Conservation (phyloP, 805 yeast genomes). For the Starmerella apis region DNA sequence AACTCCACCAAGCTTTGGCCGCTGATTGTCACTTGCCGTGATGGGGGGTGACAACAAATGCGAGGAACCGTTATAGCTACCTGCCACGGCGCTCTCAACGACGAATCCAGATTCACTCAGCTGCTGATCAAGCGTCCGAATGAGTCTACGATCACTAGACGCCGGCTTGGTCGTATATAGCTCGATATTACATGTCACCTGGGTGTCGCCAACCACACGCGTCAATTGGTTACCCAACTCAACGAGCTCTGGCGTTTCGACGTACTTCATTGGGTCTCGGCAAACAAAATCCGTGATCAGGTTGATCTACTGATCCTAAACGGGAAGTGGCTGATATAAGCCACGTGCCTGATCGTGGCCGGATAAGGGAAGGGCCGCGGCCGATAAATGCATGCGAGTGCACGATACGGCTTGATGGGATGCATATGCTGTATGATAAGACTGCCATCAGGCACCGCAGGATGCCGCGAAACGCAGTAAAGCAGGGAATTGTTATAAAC, state of each 20-base stretch:
- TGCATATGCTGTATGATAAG: conserved; percentile 8
- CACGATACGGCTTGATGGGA: conserved; percentile 1
- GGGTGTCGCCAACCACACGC: conserved; percentile 65
- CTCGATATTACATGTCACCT: conserved; percentile 81
- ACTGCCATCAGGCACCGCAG: conserved; percentile 1
- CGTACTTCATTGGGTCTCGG: conserved; percentile 44
- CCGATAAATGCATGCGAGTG: neutral
- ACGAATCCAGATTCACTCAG: conserved; percentile 36
- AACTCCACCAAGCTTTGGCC: conserved; percentile 11
- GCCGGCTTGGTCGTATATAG: conserved; percentile 90
- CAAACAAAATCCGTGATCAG: neutral
- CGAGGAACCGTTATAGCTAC: conserved; percentile 11
- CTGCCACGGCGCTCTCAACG: conserved; percentile 11
- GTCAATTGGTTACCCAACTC: conserved; percentile 75
- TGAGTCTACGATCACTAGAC: conserved; percentile 77
- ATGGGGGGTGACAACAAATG: conserved; percentile 25
- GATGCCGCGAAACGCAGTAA: neutral
- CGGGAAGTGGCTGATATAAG: conserved; percentile 8
- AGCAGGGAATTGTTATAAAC: no score
- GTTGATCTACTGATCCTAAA: conserved; percentile 1
- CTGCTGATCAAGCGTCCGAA: conserved; percentile 77
- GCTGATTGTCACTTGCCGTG: conserved; percentile 12
- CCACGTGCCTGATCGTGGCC: conserved; percentile 2
- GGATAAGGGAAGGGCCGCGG: neutral
- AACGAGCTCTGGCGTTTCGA: conserved; percentile 89